A percentile compares a stretch with the other conserved stretches of the same genome.
Conservation (phyloP, 2,329 filamentous ascomycete genomes). For the Neurospora sp. region DNA sequence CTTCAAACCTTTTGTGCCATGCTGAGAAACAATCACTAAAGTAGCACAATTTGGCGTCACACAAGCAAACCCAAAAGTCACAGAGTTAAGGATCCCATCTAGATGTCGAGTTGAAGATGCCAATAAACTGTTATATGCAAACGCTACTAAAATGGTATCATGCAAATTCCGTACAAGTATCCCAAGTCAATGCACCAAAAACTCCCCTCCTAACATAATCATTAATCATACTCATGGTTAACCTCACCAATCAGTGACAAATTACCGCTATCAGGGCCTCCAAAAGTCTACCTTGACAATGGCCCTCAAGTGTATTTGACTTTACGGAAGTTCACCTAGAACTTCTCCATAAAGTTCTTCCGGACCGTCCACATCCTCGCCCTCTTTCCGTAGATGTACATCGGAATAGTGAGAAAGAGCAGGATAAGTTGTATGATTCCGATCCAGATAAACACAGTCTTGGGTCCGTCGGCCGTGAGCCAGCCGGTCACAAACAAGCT, state of each 20-base stretch:
- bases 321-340: slow-evolving; percentile 14
- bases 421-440: slow-evolving; percentile 76
- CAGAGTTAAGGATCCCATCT: not conserved
- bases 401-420: slow-evolving; percentile 67
- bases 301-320: not conserved
- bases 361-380: slow-evolving; percentile 89
- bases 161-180: not conserved
- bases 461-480: slow-evolving; percentile 66
- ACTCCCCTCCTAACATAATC: not conserved
- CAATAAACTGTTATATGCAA: slow-evolving; percentile 5
- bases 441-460: slow-evolving; percentile 69
- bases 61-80: not conserved
- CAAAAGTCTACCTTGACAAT: not conserved
- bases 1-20: not conserved
- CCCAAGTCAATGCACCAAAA: not conserved
- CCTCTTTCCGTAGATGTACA: slow-evolving; percentile 91
- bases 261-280: not conserved
- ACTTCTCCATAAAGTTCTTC: slow-evolving; percentile 74
- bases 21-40: not conserved
- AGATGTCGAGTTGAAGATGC: not conserved
- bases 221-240: not conserved
- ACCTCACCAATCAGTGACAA: not conserved
- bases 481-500: slow-evolving; percentile 79
- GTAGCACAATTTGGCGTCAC: not conserved
- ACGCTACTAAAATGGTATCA: slow-evolving; percentile 1